A percentile compares a stretch with the other conserved stretches of the same genome.
These are phyloP conservation scores for Penstemon barbatus DNA, from an alignment of 257 asterid genomes.

Conservation along the genomic window DNA sequence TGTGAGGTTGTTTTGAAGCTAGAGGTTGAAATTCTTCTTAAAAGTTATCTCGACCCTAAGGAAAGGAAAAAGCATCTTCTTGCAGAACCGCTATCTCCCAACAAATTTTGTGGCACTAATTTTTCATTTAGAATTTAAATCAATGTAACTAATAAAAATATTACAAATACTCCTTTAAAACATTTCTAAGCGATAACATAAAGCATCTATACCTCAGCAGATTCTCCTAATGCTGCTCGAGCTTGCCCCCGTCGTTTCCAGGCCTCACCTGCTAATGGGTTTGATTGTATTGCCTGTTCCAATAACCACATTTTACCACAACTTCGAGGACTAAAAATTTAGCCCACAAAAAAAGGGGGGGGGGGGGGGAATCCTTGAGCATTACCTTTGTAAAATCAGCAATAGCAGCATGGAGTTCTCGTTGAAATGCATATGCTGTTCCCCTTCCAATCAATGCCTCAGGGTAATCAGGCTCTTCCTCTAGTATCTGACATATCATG, in stretches of 20 bases:
- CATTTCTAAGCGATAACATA: slow-evolving; percentile 21
- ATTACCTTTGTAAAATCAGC: slow-evolving; percentile 89
- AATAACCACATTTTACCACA: slow-evolving; percentile 32
- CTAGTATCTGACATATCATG: slow-evolving; percentile 58
- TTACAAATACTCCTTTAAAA: background rate
- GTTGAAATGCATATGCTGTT: slow-evolving; percentile 95
- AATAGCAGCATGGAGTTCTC: slow-evolving; percentile 95
- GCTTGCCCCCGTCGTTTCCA: slow-evolving; percentile 99
- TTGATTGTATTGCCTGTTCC: slow-evolving; percentile 79
- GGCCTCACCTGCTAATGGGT: slow-evolving; percentile 97
- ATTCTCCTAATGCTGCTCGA: slow-evolving; percentile 96
- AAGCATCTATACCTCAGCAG: slow-evolving; percentile 60
- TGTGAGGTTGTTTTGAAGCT: too few species aligned
- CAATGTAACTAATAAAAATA: slow-evolving; percentile 15
- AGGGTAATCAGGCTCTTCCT: slow-evolving; percentile 87
- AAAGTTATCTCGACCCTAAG: slow-evolving; percentile 5
- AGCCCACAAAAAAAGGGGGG: background rate
- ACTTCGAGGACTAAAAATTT: slow-evolving; percentile 24
- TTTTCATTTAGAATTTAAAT: background rate
- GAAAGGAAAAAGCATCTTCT: slow-evolving; percentile 5
- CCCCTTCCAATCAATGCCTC: slow-evolving; percentile 99
- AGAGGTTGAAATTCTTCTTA: too few species aligned
- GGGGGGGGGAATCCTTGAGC: slow-evolving; percentile 18
- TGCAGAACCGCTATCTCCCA: slow-evolving; percentile 15
- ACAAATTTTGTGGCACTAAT: slow-evolving; percentile 20